Evolutionary conservation across 2,329 filamentous ascomycete genomes (phyloP).

Genomic region (Phyllosticta citrichinensis): DNA sequence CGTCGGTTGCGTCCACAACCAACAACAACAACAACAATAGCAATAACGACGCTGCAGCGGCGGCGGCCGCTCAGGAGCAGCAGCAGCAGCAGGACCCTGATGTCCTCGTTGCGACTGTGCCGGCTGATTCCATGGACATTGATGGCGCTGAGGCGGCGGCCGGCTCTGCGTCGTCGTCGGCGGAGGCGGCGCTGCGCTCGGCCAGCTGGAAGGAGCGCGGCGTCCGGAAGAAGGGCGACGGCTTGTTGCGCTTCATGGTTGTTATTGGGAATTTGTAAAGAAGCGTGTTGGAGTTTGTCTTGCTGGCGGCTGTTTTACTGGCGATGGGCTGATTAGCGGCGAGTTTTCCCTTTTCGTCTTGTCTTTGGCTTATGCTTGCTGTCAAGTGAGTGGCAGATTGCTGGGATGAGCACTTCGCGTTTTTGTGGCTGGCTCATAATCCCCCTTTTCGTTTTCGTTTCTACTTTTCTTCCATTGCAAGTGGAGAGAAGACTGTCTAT

Average conservation of each 20-base stretch:
- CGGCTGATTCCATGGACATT: background rate
- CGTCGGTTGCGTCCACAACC: slow-evolving; percentile 24
- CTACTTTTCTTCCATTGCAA: too few species aligned
- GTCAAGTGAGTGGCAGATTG: too few species aligned
- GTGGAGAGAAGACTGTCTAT: too few species aligned
- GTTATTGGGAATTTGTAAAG: slow-evolving; percentile 43
- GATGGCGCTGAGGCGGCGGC: background rate
- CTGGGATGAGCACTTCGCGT: too few species aligned
- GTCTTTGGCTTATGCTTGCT: too few species aligned
- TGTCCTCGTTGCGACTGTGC: background rate
- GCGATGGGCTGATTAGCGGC: too few species aligned
- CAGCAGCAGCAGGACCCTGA: background rate
- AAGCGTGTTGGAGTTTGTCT: background rate
- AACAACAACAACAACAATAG: slow-evolving; percentile 1
- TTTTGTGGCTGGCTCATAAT: too few species aligned
- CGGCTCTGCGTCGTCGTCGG: background rate
- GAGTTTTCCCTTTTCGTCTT: too few species aligned
- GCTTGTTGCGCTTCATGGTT: slow-evolving; percentile 48
- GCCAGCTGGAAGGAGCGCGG: slow-evolving; percentile 17
- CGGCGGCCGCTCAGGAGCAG: background rate
- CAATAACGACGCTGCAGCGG: background rate
- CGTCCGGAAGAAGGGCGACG: slow-evolving; percentile 27
- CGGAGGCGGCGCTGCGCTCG: slow-evolving; percentile 5
- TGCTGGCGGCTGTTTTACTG: background rate
- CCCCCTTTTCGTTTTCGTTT: too few species aligned